Base-by-base conservation (phyloP, 2,329 filamentous ascomycete genomes). In the Colletotrichum caudatum region DNA sequence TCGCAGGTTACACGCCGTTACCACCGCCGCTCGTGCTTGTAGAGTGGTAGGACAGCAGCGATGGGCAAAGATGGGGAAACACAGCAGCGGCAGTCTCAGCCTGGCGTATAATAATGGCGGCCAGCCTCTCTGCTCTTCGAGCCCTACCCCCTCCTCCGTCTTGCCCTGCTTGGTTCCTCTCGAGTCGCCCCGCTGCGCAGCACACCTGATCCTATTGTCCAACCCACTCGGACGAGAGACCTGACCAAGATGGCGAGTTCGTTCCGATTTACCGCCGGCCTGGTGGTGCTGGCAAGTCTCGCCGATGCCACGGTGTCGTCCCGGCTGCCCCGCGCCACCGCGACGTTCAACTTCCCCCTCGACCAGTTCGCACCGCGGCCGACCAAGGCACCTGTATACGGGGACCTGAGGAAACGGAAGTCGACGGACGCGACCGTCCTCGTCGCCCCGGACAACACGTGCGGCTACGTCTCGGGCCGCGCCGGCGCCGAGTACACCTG, bases 391-490 rank as follows among this genome's bases (percentile, higher is more conserved):
- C 82, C 84, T 3, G 76, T 73, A 16, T 65, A 81, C 37, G 76
- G 77, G n/a, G 79, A 81, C 23, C 75, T 82, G 16, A 76, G 78
- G 41, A 80, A 75, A 75, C 79, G 78, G 68, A 76, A 78, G 59
- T 74, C 73, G 23, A 61, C 72, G n/a, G 77, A 72, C n/a, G 70
- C 77, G 23, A 83, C 80, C 0, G 80, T 84, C 37, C 79, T 86
- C n/a, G 76, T 84, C 65, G 86, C 81, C 14, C 83, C 84, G 1
- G 85, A 87, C 75, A 85, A 85, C 71, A 86, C 84, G 0, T 88
- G 86, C 70, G 86, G 86, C 73, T 88, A 81, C 75, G 77, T 88
- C 50, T 80, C 79, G 39, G 86, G 82, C 41, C 79, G 78, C 37
- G 66, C 79, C 16, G 84, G 78, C 26, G 81, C 80, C 2, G 79